Conservation (phyloP, 495 filamentous ascomycete species). For the Platismatia glauca region DNA sequence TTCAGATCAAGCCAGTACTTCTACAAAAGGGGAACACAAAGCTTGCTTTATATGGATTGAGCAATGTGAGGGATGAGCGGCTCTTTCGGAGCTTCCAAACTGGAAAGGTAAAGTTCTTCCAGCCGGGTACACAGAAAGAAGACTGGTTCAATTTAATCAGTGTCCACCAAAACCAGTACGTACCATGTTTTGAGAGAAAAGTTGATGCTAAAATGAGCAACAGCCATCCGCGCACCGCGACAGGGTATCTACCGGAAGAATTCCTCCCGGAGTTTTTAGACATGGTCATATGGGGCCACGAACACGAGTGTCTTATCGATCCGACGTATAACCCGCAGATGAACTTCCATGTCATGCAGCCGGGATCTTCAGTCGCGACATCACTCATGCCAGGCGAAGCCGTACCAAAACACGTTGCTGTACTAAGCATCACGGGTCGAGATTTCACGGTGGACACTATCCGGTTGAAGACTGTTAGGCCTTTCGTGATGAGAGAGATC, state of each 20-base stretch:
- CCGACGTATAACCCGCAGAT: constrained; percentile 74
- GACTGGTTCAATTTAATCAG: constrained; percentile 98
- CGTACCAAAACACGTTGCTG: constrained; percentile 79
- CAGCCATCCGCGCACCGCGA: constrained; percentile 73
- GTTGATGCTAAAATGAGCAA: constrained; percentile 3
- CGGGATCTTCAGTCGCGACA: constrained; percentile 91
- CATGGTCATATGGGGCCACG: constrained; percentile 92
- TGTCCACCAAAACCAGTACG: constrained; percentile 87
- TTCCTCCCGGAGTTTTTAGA: constrained; percentile 90
- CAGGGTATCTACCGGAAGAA: constrained; percentile 85
- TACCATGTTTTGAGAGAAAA: background rate
- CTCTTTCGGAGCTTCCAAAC: constrained; percentile 89
- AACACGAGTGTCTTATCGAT: constrained; percentile 92
- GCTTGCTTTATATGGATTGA: constrained; percentile 88
- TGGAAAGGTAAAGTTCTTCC: constrained; percentile 87
- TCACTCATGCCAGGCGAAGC: constrained; percentile 87
- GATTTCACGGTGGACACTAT: constrained; percentile 76
- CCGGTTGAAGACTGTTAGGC: constrained; percentile 77
- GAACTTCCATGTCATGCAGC: constrained; percentile 92
- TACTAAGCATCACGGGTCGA: constrained; percentile 73
- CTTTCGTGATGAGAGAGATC: constrained; percentile 82
- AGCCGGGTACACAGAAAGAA: constrained; percentile 67
- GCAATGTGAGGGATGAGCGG: constrained; percentile 92
- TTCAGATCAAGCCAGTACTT: constrained; percentile 80
- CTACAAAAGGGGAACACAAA: constrained; percentile 93